Evolutionary conservation across 1,139 yeast genomes (phyloP).

Genomic region (Pichia inconspicua): DNA sequence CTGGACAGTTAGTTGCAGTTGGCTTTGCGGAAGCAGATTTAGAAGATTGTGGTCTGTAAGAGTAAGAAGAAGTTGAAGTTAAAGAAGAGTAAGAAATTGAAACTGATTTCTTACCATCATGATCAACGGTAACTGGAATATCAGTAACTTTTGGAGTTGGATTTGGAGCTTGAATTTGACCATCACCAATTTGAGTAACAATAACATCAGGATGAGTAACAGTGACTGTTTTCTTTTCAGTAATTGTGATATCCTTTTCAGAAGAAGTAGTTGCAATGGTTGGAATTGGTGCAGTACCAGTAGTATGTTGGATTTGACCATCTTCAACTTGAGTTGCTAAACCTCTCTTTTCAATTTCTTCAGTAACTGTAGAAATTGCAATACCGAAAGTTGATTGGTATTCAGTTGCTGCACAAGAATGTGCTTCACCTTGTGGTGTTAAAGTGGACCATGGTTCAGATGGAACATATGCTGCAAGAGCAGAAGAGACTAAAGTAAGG

Average conservation of each 20-base stretch:
- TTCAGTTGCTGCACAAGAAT: constrained; percentile 47
- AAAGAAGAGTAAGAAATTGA: constrained; percentile 32
- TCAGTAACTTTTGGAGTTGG: constrained; percentile 11
- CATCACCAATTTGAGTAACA: constrained; percentile 34
- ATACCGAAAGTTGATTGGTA: constrained; percentile 57
- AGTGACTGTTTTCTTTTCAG: constrained; percentile 25
- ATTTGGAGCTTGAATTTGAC: constrained; percentile 34
- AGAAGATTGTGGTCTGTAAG: constrained; percentile 31
- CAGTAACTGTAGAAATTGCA: constrained; percentile 47
- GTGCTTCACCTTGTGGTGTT: constrained; percentile 49
- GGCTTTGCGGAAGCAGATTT: constrained; percentile 25
- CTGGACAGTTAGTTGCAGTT: constrained; percentile 27
- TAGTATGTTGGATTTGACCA: constrained; percentile 12
- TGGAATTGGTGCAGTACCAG: constrained; percentile 1
- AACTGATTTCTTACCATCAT: constrained; percentile 23
- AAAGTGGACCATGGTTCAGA: constrained; percentile 66
- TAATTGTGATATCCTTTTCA: constrained; percentile 38
- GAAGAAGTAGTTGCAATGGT: constrained; percentile 27
- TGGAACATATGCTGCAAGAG: constrained; percentile 59
- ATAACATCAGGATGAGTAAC: constrained; percentile 23
- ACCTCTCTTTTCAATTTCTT: constrained; percentile 27
- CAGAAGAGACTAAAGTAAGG: constrained; percentile 40
- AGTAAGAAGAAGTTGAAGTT: constrained; percentile 16
- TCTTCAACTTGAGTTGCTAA: constrained; percentile 21
- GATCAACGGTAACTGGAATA: constrained; percentile 24